phyloP scores from a whole-genome alignment of 1,139 yeast genomes.

The Lodderomyces metapsilosis region DNA sequence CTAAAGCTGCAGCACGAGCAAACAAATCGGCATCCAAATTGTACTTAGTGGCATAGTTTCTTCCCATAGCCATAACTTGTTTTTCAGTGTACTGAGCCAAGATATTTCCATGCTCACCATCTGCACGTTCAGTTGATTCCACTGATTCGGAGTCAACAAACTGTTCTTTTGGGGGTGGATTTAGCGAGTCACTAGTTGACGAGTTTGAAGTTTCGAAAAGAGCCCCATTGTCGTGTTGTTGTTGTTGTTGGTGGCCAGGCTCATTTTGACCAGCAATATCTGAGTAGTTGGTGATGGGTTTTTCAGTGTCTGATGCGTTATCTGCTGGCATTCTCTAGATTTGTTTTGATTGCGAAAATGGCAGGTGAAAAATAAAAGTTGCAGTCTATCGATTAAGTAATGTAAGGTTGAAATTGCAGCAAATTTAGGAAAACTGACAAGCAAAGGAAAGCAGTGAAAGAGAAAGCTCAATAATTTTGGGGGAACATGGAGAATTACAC shows the following conservation, averaged over 20 bases:
- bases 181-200: conserved; percentile 16
- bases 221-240: conserved; percentile 15
- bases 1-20: conserved; percentile 73
- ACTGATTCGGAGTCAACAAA: conserved; percentile 21
- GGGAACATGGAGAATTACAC: not conserved
- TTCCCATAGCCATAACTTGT: conserved; percentile 71
- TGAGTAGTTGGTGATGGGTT: conserved; percentile 5
- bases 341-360: not conserved
- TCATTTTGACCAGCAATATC: not conserved
- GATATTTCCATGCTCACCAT: conserved; percentile 51
- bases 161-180: conserved; percentile 1
- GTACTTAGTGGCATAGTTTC: conserved; percentile 61
- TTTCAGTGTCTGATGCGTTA: conserved; percentile 1
- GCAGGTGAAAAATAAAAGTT: not conserved
- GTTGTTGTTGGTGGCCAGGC: not conserved
- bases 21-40: conserved; percentile 65
- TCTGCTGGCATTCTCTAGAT: conserved; percentile 3
- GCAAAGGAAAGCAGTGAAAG: too few relatives aligned
- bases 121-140: conserved; percentile 24
- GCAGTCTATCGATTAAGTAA: not conserved
- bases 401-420: too few relatives aligned
- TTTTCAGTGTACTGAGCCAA: conserved; percentile 60
- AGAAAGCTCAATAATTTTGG: too few relatives aligned
- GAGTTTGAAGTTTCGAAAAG: conserved; percentile 23
- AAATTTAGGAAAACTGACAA: too few relatives aligned